Conservation (phyloP, 179 eudicot species). For the Corrigiola litoralis region DNA sequence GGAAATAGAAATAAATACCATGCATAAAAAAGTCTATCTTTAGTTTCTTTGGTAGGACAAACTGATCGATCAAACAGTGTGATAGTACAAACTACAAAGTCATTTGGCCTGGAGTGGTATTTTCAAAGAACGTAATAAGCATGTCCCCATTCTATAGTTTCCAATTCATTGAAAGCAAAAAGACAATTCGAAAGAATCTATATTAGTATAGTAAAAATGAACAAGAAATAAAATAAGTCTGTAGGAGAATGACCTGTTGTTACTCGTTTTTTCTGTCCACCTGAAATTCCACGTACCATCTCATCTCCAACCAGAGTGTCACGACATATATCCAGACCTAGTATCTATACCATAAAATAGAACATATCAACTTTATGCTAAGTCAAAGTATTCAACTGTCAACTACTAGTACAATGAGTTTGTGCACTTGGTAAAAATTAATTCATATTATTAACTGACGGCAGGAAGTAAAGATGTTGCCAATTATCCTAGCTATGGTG, state of each 20-base stretch:
- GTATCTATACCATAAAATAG: constrained; percentile 40
- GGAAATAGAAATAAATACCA: neutral
- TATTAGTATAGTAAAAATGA: neutral
- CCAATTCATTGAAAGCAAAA: no score
- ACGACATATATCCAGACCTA: constrained; percentile 84
- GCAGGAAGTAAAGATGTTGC: no score
- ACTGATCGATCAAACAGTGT: neutral
- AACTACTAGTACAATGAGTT: no score
- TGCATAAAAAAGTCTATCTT: neutral
- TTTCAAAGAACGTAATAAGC: no score
- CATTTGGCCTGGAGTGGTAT: no score
- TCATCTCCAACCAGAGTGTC: constrained; percentile 93
- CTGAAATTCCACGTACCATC: constrained; percentile 85
- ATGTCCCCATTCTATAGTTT: no score
- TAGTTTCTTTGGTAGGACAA: neutral
- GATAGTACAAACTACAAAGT: neutral
- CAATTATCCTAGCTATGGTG: no score
- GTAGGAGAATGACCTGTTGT: constrained; percentile 60
- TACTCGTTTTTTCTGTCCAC: constrained; percentile 91
- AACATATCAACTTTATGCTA: neutral
- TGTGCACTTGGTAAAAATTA: no score
- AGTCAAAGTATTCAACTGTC: neutral
- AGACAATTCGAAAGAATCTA: neutral
- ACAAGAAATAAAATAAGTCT: neutral
- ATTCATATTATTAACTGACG: no score